Conservation (phyloP, 1,139 yeast genomes). For the Diutina pseudorugosa region DNA sequence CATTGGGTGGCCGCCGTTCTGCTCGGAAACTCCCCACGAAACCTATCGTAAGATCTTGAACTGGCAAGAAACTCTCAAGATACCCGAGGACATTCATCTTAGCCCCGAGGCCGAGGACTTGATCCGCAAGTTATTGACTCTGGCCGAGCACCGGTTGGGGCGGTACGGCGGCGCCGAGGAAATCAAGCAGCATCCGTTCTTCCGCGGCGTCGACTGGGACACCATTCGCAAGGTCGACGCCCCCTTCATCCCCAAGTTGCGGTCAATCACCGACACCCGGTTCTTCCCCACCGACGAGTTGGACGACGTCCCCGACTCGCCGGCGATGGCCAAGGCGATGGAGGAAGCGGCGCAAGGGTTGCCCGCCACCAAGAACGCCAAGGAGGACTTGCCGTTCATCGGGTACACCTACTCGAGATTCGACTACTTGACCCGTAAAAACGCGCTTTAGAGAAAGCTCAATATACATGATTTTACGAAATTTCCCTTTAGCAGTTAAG, state of each 20-base stretch:
- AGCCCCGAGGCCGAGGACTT: constrained; percentile 92
- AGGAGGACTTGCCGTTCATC: constrained; percentile 88
- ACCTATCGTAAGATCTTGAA: constrained; percentile 89
- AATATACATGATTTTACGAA: not conserved
- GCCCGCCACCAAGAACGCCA: constrained; percentile 28
- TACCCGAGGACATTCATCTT: constrained; percentile 92
- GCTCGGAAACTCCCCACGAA: constrained; percentile 98
- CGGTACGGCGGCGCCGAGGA: constrained; percentile 91
- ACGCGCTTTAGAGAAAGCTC: constrained; percentile 40
- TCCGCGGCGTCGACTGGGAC: constrained; percentile 95
- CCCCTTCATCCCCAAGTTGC: constrained; percentile 67
- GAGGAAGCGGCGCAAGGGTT: constrained; percentile 17
- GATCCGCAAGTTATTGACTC: constrained; percentile 70
- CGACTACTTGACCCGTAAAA: constrained; percentile 80
- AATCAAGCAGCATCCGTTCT: constrained; percentile 84
- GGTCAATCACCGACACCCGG: constrained; percentile 88
- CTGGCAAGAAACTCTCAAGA: constrained; percentile 87
- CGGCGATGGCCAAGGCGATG: constrained; percentile 62
- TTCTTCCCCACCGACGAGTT: constrained; percentile 97
- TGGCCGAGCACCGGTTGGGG: constrained; percentile 79
- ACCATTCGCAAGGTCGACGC: constrained; percentile 88
- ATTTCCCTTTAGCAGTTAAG: not conserved
- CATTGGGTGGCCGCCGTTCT: constrained; percentile 99
- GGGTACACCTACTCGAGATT: constrained; percentile 94
- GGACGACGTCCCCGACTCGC: constrained; percentile 89